Evolutionary conservation across 352 stramenopile species (phyloP), one percentile per base, ranked within the genome.

Genomic region (Phytophthora quininea): DNA sequence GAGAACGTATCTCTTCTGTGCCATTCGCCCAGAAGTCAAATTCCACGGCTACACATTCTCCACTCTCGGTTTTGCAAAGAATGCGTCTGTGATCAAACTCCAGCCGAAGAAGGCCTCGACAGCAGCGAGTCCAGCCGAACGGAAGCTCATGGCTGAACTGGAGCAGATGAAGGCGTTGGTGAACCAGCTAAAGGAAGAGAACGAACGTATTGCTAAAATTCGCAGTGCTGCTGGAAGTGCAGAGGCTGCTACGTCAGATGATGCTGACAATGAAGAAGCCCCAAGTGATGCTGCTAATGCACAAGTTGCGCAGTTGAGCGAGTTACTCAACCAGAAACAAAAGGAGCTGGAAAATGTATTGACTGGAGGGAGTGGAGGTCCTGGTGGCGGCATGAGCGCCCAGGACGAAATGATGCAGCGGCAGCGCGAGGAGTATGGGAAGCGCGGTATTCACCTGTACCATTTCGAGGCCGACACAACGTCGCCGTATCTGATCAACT

Each of bases 1-100:
- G 1, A 70, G 91, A 32, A 98, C 93, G 6, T 98, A 98, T 64
- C 76, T 98, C 29, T 98, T 98, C 65, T 98, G 92, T 64, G 93
- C 93, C 31, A 97, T 98, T 58, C 89, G 94, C 3, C 94, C 94
- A 15, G 94, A 98, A 64, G 92, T 98, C 42, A 95, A 93, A 67
- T 98, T 94, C 63, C 89, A 96, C 54, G 82, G 88, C 48, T 98
- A 98, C 66, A 98, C 93, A 10, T 98, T 98, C 60, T 93, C 92
- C 6, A 98, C 95, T n/a, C 81, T 98, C 19, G 90, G 89, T 19
- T 98, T 98, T 56, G 95, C 94, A 15, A 98, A 97, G 70, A 98
- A 98, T 64, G 93, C 95, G 6, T 97, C 85, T 0, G 91, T 98
- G 33, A 97, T 98, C 71, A 98, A 98, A 70, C 81, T 98, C 8